A percentile compares a stretch with the other conserved stretches of the same genome.
Evolutionary conservation across 129 eudicot genomes (phyloP).

Genomic region (Arctium minus): DNA sequence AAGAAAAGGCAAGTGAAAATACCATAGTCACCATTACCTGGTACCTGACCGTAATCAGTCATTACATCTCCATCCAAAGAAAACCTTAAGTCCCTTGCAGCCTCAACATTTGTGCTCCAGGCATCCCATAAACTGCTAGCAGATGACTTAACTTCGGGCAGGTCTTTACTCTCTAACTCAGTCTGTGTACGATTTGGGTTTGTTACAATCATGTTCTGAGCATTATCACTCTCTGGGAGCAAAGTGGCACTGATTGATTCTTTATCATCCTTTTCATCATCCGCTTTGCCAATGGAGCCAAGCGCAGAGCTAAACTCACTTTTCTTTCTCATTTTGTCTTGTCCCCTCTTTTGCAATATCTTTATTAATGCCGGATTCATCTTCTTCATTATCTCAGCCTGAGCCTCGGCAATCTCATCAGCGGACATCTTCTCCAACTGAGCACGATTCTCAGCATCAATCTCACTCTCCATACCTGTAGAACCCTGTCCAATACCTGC

Average conservation of each 20-base stretch:
- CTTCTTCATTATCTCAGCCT: conserved; percentile 64
- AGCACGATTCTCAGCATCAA: conserved; percentile 88
- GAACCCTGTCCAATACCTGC: conserved; percentile 29
- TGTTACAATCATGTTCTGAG: conserved; percentile 21
- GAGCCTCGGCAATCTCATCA: conserved; percentile 88
- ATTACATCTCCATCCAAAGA: conserved; percentile 77
- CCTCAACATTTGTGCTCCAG: conserved; percentile 91
- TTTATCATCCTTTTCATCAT: conserved; percentile 30
- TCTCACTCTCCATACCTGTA: conserved; percentile 56
- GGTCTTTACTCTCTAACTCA: conserved; percentile 21
- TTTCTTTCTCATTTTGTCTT: conserved; percentile 44
- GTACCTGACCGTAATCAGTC: conserved; percentile 24
- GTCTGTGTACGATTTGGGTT: conserved; percentile 16
- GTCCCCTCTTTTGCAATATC: conserved; percentile 53
- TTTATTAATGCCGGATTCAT: conserved; percentile 57
- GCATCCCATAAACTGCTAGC: conserved; percentile 59
- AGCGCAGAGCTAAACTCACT: conserved; percentile 26
- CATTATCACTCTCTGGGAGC: conserved; percentile 22
- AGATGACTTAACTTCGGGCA: conserved; percentile 24
- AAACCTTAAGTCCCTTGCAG: conserved; percentile 72
- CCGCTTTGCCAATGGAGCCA: conserved; percentile 22
- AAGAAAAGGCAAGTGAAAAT: conserved; percentile 2
- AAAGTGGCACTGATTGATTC: conserved; percentile 12
- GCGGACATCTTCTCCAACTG: conserved; percentile 69
- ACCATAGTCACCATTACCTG: conserved; percentile 25